Conservation (phyloP, 306 rosid species). For the Dryas alaskensis region DNA sequence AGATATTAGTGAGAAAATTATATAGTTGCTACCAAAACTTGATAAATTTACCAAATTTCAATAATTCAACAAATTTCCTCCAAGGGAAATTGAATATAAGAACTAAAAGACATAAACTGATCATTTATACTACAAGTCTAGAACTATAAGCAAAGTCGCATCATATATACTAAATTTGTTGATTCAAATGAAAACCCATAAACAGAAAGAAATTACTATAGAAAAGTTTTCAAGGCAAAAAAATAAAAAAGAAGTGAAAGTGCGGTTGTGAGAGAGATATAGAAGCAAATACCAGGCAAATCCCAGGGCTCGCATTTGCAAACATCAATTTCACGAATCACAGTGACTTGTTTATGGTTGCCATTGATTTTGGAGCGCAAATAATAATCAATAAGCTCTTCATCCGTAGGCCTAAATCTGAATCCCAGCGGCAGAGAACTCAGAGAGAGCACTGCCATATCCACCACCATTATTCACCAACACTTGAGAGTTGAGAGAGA, state of each 20-base stretch:
- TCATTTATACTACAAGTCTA: background rate
- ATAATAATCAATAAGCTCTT: constrained; percentile 75
- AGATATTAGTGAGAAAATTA: background rate
- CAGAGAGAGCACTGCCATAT: constrained; percentile 43
- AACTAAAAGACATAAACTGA: background rate
- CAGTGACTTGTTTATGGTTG: constrained; percentile 55
- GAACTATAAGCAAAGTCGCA: background rate
- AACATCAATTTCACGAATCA: constrained; percentile 87
- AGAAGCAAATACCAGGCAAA: constrained; percentile 60
- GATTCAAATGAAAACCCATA: background rate
- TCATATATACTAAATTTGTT: background rate
- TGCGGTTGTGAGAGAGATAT: background rate
- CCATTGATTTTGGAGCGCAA: constrained; percentile 82
- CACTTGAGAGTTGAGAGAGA: background rate
- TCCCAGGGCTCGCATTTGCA: constrained; percentile 99
- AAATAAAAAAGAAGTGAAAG: background rate
- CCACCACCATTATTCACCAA: constrained; percentile 23
- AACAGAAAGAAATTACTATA: background rate
- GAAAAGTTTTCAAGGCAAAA: background rate
- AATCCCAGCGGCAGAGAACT: constrained; percentile 75
- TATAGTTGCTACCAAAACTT: background rate
- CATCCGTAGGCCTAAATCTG: constrained; percentile 84
- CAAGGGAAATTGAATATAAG: background rate
- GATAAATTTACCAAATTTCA: background rate
- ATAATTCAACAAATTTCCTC: background rate